phyloP scores from a whole-genome alignment of 768 basidiomycete genomes.

The Naganishia antarctica region DNA sequence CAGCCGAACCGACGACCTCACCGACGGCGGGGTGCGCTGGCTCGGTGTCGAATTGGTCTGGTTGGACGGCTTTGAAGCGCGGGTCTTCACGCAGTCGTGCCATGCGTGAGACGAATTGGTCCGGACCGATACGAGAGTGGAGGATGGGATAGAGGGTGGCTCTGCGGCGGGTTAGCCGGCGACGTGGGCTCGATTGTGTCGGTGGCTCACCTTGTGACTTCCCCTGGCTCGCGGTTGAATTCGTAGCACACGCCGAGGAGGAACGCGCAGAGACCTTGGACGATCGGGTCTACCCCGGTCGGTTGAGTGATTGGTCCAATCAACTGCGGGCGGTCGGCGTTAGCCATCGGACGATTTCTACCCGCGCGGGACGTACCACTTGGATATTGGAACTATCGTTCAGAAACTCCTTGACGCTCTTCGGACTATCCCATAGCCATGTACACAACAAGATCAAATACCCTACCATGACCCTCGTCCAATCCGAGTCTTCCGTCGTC shows the following conservation, averaged over 20 bases:
- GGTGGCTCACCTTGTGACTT: constrained; percentile 73
- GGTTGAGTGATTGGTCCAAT: constrained; percentile 92
- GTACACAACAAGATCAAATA: constrained; percentile 78
- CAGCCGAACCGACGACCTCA: constrained; percentile 29
- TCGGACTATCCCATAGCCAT: constrained; percentile 96
- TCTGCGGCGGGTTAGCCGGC: constrained; percentile 50
- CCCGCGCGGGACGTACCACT: constrained; percentile 66
- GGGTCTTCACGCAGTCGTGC: constrained; percentile 83
- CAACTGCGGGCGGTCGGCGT: constrained; percentile 59
- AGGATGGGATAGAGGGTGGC: constrained; percentile 83
- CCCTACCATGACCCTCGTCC: constrained; percentile 81
- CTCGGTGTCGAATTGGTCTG: constrained; percentile 66
- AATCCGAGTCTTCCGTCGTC: constrained; percentile 71
- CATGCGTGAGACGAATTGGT: constrained; percentile 81
- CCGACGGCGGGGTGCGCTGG: constrained; percentile 19
- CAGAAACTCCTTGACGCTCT: constrained; percentile 79
- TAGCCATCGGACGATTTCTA: no score
- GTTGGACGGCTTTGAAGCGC: constrained; percentile 81
- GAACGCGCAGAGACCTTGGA: constrained; percentile 87
- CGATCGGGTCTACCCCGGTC: constrained; percentile 73
- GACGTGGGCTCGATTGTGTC: neutral
- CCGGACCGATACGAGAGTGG: constrained; percentile 74
- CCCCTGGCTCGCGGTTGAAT: constrained; percentile 89
- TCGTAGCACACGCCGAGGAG: constrained; percentile 91
- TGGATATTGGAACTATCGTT: constrained; percentile 79